Base-by-base conservation (phyloP, 2,329 filamentous ascomycete genomes). In the Sporothrix variecibatus region DNA sequence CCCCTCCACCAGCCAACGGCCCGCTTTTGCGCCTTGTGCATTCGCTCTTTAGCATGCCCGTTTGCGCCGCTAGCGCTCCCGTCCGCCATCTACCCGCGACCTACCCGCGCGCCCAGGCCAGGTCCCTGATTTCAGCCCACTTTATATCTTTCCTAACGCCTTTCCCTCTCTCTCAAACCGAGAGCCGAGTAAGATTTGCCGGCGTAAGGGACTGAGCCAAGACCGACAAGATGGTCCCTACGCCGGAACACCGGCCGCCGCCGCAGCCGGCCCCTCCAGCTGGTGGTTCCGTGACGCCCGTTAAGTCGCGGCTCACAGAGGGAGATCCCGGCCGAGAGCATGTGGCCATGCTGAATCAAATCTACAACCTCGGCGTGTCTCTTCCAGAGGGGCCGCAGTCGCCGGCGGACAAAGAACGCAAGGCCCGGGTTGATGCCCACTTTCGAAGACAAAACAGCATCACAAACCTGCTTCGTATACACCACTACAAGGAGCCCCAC, bases 301-400 rank as follows among this genome's bases (percentile, higher is more conserved):
- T 77, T 0, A 77, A 51, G 53, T 6, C 1, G n/a, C 49, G 9
- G 20, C 38, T 28, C n/a, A 75, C 75, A 51, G 71, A 67, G 49
- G 53, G 62, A 7, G 73, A 70, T 26, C 73, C 73, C 0, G 75
- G 79, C 60, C 76, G 77, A 11, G 49, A 71, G 17, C 76, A 78
- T 15, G 75, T 80, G 12, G 74, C 73, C 0, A 20, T 64, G 3
- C 72, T 82, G 5, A 82, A 82, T 65, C 49, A 49, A 11, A 73
- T 76, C 5, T 81, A 81, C 65, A 76, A 76, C 20, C 73, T 82
- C 0, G 80, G 77, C 23, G 69, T 81, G n/a, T 26, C 31, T 3
- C 53, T 80, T 1, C 74, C 77, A 2, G 78, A 79, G 34, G 72
- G 56, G 8, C 72, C 20, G 15, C 74, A 78, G 26, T 78, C 77